Conservation (phyloP, 2,329 filamentous ascomycete species). For the Alternaria rosae region DNA sequence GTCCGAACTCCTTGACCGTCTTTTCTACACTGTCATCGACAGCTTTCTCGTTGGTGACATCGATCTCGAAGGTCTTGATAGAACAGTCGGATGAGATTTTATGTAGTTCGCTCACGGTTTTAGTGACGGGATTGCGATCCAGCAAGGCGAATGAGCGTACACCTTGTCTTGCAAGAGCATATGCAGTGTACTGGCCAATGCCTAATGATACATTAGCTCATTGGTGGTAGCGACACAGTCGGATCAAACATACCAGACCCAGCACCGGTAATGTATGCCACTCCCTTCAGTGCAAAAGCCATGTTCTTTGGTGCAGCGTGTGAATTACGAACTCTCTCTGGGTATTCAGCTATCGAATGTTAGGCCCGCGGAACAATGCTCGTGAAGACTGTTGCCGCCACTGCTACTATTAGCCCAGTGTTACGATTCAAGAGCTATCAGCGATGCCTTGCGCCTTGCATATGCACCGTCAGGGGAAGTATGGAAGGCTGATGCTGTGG, state of each 20-base stretch:
- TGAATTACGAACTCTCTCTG: neutral
- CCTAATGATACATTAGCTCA: slow-evolving; percentile 44
- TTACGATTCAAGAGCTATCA: neutral
- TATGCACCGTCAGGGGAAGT: neutral
- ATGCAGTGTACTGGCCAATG: slow-evolving; percentile 59
- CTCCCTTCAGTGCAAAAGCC: slow-evolving; percentile 54
- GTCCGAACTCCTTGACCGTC: slow-evolving; percentile 57
- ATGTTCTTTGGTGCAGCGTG: slow-evolving; percentile 30
- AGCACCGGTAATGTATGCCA: slow-evolving; percentile 60
- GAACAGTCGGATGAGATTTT: slow-evolving; percentile 51
- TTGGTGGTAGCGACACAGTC: neutral
- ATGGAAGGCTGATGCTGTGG: neutral
- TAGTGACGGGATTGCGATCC: slow-evolving; percentile 53
- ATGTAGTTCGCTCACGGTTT: slow-evolving; percentile 47
- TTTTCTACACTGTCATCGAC: slow-evolving; percentile 56
- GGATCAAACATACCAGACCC: slow-evolving; percentile 51
- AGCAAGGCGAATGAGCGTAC: slow-evolving; percentile 57
- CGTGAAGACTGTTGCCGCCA: neutral
- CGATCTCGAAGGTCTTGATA: slow-evolving; percentile 53
- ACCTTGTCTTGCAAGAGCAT: slow-evolving; percentile 59
- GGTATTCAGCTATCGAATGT: neutral
- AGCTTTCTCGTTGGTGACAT: slow-evolving; percentile 56
- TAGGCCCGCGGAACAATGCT: neutral
- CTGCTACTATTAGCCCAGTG: neutral
- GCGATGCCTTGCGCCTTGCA: neutral